Evolutionary conservation across 805 yeast species (phyloP).

Genomic region (Starmerella bacillaris): DNA sequence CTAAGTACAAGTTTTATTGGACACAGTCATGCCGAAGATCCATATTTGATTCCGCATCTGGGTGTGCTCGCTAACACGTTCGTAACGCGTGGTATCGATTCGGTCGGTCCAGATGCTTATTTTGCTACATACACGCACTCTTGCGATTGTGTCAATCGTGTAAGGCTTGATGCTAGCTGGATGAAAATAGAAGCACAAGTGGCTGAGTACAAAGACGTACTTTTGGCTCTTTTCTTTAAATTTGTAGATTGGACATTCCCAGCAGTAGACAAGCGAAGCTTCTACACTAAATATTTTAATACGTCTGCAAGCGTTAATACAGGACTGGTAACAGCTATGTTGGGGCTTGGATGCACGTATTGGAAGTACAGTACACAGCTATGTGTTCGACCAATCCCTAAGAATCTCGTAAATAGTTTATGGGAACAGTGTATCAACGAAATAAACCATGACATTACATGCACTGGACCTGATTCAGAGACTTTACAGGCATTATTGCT

Average conservation of each 20-base stretch:
- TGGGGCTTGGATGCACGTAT: conserved; percentile 22
- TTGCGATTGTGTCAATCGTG: conserved; percentile 18
- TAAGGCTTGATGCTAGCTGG: conserved; percentile 11
- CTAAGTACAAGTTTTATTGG: conserved; percentile 18
- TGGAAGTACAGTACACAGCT: conserved; percentile 23
- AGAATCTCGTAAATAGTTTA: conserved; percentile 16
- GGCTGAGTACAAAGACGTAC: conserved; percentile 16
- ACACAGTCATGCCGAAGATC: conserved; percentile 22
- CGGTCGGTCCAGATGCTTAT: conserved; percentile 9
- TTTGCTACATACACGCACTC: conserved; percentile 10
- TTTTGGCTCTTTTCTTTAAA: conserved; percentile 21
- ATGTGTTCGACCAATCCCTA: conserved; percentile 21
- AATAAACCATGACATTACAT: conserved; percentile 19
- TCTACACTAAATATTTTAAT: conserved; percentile 20
- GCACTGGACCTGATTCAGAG: conserved; percentile 18
- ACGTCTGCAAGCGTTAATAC: conserved; percentile 18
- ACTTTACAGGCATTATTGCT: conserved; percentile 22
- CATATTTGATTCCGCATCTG: conserved; percentile 17
- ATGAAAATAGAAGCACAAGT: conserved; percentile 7
- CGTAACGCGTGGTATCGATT: conserved; percentile 19
- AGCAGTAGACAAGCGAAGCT: conserved; percentile 20
- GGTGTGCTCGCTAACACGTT: conserved; percentile 10
- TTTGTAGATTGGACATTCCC: conserved; percentile 24
- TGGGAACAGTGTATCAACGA: conserved; percentile 18
- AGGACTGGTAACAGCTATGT: conserved; percentile 22